Evolutionary conservation across 2,329 filamentous ascomycete genomes (phyloP), one percentile per base, ranked within the genome.

Genomic region (Diaporthe sp.): DNA sequence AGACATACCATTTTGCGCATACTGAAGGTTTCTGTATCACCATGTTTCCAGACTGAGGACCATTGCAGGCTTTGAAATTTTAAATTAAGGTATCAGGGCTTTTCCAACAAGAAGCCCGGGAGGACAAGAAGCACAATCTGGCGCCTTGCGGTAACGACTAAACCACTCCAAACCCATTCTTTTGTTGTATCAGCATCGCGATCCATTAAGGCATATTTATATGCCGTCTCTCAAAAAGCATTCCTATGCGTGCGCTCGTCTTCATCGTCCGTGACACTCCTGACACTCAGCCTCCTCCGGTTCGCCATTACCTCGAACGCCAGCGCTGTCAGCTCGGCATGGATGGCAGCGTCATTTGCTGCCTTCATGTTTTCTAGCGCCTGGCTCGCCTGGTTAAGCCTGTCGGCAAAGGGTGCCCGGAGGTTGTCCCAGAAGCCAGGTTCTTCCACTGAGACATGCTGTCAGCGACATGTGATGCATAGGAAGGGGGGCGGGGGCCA

Each of bases 231-330:
- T 53, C 10, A 37, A 17, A n/a, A 53, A 12, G 46, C 22, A 68
- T 4, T 37, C 31, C 22, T 28, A 2, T 28, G 57, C 9, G 22
- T 19, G 25, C 31, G 57, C 19, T 75, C 53, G 28, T 62, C 68
- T 17, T 75, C 74, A 46, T 72, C 68, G 2, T 72, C 68, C 42
- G 74, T 75, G 31, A 58, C 58, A 31, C 72, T 68, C 51, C 62
- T 57, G 1, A 57, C 55, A 31, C 74, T 75, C 2, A 75, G 62
- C 60, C 70, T 72, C 39, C 74, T 67, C 31, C 68, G 51, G 31
- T 72, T 75, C 31, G 60, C 74, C 74, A 76, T 74, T 10, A 76
- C 71, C 37, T 75, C 74, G 12, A 73, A 76, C 0, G 75, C 75
- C 62, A 76, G 55, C 2, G 71, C 75, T 3, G 75, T 73, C 28